Evolutionary conservation across 495 filamentous ascomycete species (phyloP), one percentile per base, ranked within the genome.

Genomic region (Neurospora africana): DNA sequence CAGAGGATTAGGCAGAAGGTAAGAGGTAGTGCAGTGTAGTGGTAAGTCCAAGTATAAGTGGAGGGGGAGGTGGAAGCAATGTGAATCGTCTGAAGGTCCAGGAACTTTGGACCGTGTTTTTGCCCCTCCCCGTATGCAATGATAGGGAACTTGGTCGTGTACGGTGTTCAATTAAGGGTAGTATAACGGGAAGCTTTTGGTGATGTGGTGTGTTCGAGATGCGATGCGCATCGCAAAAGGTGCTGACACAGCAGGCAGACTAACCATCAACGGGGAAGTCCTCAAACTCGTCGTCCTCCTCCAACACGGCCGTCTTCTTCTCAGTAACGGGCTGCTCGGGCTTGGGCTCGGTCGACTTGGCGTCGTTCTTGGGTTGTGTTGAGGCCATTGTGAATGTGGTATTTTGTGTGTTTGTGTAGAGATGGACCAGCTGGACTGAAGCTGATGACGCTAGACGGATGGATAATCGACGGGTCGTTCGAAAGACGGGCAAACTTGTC

Each of bases 241-340:
- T 38, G 38, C 53, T 61, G 41, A 2, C 43, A 21, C 19, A 53
- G 30, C 19, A 17, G 72, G 27, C 1, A 70, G 35, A 81, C 84
- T 69, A 81, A 97, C 95, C 93, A 85, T 98, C 95, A 70, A 97
- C 91, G 36, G 95, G 96, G 81, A 99, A 99, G 81, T 99, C 95
- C 82, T 99, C 95, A 76, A 99, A 99, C 84, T 99, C 95, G 80
- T 99, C 95, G 77, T 99, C 95, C 78, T 99, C 95, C 78, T 97
- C 95, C 30, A 98, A 85, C 39, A 92, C 88, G 70, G 91, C 85
- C 61, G 81, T 84, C 75, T 82, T 81, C 68, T 79, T 76, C 72
- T 80, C 76, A 3, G 74, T 15, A 23, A 44, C 68, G 13, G 74
- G 11, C 69, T 74, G 73, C 40, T 79, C 79, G 41, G 74, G 65